Conservation (phyloP, 192 early-diverging fungal species). For the Geranomyces michiganensis region DNA sequence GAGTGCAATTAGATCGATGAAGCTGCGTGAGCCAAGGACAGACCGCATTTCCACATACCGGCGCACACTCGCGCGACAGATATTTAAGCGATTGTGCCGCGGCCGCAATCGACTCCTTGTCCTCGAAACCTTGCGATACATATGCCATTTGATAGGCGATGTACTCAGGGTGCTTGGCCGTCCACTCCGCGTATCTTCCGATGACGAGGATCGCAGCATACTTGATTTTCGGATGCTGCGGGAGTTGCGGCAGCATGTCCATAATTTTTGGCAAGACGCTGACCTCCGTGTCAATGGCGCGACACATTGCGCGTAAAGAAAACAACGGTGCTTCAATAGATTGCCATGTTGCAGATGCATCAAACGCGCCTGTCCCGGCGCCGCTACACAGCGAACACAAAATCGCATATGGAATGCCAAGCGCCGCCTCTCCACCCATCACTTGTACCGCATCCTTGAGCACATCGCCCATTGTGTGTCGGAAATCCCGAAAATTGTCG, state of each 20-base stretch:
- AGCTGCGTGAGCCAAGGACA: not conserved
- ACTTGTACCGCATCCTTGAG: slow-evolving; percentile 92
- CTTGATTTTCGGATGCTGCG: slow-evolving; percentile 89
- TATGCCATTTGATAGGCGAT: slow-evolving; percentile 91
- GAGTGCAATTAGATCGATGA: not conserved
- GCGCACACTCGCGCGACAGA: slow-evolving; percentile 87
- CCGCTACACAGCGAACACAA: slow-evolving; percentile 42
- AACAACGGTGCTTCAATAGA: slow-evolving; percentile 94
- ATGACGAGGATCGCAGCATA: slow-evolving; percentile 97
- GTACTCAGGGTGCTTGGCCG: slow-evolving; percentile 80
- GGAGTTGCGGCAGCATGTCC: slow-evolving; percentile 82
- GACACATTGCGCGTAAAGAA: slow-evolving; percentile 90
- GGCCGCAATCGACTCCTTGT: slow-evolving; percentile 81
- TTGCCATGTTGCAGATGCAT: slow-evolving; percentile 76
- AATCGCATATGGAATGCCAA: slow-evolving; percentile 67
- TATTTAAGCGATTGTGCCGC: slow-evolving; percentile 85
- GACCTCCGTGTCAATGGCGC: slow-evolving; percentile 74
- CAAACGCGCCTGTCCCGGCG: slow-evolving; percentile 29
- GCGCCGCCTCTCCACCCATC: slow-evolving; percentile 73
- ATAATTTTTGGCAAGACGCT: slow-evolving; percentile 88
- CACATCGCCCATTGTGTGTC: slow-evolving; percentile 95
- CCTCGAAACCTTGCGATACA: slow-evolving; percentile 88
- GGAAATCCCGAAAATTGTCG: slow-evolving; percentile 97
- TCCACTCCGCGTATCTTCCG: slow-evolving; percentile 95
- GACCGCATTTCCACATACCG: slow-evolving; percentile 54